A percentile compares a stretch with the other conserved stretches of the same genome.
Conservation (phyloP, 2,329 filamentous ascomycete species). For the Microsporum canis region DNA sequence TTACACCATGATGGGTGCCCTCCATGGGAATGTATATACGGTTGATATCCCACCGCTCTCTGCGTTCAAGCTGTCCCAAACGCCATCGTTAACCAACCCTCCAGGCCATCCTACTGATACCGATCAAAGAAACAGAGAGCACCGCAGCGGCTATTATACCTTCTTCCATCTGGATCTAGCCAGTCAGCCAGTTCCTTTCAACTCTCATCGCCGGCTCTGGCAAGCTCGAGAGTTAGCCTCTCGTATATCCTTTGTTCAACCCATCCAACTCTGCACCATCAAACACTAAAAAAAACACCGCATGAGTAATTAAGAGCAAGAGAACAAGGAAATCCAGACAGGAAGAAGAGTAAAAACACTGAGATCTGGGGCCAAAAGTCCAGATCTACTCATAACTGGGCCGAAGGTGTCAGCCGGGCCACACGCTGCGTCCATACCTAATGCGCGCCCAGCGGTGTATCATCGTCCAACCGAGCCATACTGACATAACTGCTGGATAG, state of each 20-base stretch:
- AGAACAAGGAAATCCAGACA: not conserved
- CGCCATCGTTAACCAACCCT: not conserved
- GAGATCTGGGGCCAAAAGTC: not conserved
- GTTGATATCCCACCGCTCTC: not conserved
- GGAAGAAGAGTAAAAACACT: not conserved
- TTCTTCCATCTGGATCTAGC: not conserved
- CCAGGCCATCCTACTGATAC: not conserved
- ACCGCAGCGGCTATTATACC: not conserved
- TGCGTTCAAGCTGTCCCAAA: not conserved
- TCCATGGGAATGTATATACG: not conserved
- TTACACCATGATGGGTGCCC: not conserved
- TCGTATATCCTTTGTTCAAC: not conserved
- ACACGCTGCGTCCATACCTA: not conserved
- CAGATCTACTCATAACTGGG: not conserved
- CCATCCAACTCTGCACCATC: not conserved
- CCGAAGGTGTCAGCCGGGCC: not conserved
- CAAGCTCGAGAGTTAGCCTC: not conserved
- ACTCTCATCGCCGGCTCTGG: not conserved
- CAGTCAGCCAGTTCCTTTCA: not conserved
- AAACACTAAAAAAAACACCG: not conserved
- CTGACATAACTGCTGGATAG: not conserved
- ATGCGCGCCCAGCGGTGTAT: not conserved
- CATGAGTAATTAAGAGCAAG: conserved; percentile 1
- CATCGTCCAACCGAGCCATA: not conserved
- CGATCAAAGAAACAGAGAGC: not conserved